Base-by-base conservation (phyloP, 2,329 filamentous ascomycete genomes). In the Venturia nashicola region DNA sequence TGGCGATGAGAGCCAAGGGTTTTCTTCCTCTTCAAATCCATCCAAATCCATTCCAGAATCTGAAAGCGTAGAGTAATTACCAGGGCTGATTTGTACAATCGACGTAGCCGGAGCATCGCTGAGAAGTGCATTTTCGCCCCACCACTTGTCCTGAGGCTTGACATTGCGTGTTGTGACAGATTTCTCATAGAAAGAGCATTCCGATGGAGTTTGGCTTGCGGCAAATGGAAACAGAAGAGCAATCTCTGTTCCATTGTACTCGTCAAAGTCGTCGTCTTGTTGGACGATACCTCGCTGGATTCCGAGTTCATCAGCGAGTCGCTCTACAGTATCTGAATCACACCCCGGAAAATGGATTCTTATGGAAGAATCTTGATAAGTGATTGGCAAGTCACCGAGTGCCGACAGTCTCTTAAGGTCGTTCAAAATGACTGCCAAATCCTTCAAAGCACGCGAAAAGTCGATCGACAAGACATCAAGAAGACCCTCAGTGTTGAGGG, bases 331-430 rank as follows among this genome's bases (percentile, higher is more conserved):
- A 18, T 87, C 84, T 0, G 86, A 86, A 70, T 97, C 93, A 66
- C 94, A 92, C 3, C 94, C 94, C 0, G 92, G 91, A 71, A 99
- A 97, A 39, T 91, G 87, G 1, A 97, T 86, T 42, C 91, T 86
- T 4, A 97, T 77, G 0, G 84, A 82, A 36, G 43, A 36, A 39
- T 82, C 79, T 63, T 90, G 84, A 62, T 96, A 81, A 0, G 84
- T 81, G 42, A 97, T 84, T 0, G 93, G 91, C 23, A 99, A 77
- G 71, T 97, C 91, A 1, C 94, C 94, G 1, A 97, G 75, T 0
- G 80, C 77, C 0, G 91, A 84, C 0, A 99, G 79, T 43, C 85
- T 84, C 70, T 90, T 88, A 7, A 99, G 79, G 70, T 99, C 94
- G 61, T 87, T 88, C 70, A 94, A 82, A 0, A 93, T 83, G 6